Percentiles rank a stretch among this genome's conserved stretches.
phyloP scores from a whole-genome alignment of 228 moss, liverwort and hornwort species.

The Sphagnum magellanicum region DNA sequence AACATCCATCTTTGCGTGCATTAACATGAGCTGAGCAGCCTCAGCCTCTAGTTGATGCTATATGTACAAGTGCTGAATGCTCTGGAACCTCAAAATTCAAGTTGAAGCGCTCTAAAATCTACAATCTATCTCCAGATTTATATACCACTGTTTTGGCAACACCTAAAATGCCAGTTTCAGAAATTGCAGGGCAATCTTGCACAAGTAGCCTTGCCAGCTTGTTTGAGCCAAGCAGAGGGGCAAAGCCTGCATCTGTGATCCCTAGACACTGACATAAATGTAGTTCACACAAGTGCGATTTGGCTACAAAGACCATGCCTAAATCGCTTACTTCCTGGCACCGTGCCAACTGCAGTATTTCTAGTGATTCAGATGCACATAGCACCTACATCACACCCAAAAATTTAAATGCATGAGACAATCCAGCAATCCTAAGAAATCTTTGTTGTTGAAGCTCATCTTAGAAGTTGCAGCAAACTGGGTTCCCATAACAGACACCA shows the following conservation, averaged over 20 bases:
- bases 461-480: neutral
- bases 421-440: neutral
- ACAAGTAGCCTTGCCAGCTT: slow-evolving; percentile 18
- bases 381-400: slow-evolving; percentile 8
- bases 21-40: too few relatives aligned
- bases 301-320: slow-evolving; percentile 14
- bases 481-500: neutral
- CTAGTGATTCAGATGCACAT: slow-evolving; percentile 24
- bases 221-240: slow-evolving; percentile 14
- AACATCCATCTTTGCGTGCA: too few relatives aligned
- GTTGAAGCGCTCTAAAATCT: too few relatives aligned
- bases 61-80: too few relatives aligned
- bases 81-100: too few relatives aligned
- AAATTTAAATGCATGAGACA: neutral
- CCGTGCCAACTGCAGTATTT: slow-evolving; percentile 19
- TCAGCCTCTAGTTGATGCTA: too few relatives aligned
- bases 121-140: neutral
- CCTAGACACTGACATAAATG: slow-evolving; percentile 19
- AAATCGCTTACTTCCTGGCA: slow-evolving; percentile 26
- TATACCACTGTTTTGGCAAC: slow-evolving; percentile 21
- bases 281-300: slow-evolving; percentile 21
- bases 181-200: slow-evolving; percentile 26
- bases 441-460: neutral
- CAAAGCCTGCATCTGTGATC: slow-evolving; percentile 27
- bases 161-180: slow-evolving; percentile 9